Base-by-base conservation (phyloP, 2,329 filamentous ascomycete genomes). In the Diaporthe citrichinensis region DNA sequence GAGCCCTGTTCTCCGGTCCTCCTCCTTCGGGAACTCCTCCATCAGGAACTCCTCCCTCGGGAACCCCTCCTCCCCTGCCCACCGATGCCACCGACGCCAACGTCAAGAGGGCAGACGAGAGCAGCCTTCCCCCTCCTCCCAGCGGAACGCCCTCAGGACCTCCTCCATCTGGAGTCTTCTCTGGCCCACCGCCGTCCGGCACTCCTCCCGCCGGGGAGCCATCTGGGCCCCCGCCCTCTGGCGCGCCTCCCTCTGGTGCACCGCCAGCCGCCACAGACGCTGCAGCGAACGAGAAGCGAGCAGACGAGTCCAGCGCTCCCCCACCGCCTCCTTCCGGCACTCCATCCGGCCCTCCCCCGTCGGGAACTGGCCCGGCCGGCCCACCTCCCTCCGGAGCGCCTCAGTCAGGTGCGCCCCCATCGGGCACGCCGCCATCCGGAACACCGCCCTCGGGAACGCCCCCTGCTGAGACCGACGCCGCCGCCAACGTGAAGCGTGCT, bases 401-500 rank as follows among this genome's bases (percentile, higher is more conserved):
- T 14, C 62, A 8, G 34, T 68, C 62, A 5, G 61, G 61, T 3
- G 20, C 61, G 0, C 39, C 61, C 0, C 61, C 61, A 12, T 49
- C 61, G 2, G 61, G 61, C n/a, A 31, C 61, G 5, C 61, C 61
- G 17, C 61, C 61, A 0, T 67, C 58, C 14, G 59, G 59, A 25
- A 67, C 62, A n/a, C 62, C 62, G 12, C 62, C 62, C 20, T 67
- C 62, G 25, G 62, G 62, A 17, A 67, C 39, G 23, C 62, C 62
- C 41, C 62, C 36, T 15, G 58, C 58, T 12, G 12, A 62, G 58
- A 62, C 58, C 15, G 58, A 62, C 58, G 58, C 20, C 1, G 58
- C 58, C 41, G 34, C 36, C n/a, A 62, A 62, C 58, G 36, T 44
- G 58, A 62, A 44, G 58, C 58, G 58, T 23, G 36, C 36, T 2